These are phyloP conservation scores for Microdochium trichocladiopsis DNA, from an alignment of 2,329 filamentous ascomycete genomes.

Conservation along the genomic window DNA sequence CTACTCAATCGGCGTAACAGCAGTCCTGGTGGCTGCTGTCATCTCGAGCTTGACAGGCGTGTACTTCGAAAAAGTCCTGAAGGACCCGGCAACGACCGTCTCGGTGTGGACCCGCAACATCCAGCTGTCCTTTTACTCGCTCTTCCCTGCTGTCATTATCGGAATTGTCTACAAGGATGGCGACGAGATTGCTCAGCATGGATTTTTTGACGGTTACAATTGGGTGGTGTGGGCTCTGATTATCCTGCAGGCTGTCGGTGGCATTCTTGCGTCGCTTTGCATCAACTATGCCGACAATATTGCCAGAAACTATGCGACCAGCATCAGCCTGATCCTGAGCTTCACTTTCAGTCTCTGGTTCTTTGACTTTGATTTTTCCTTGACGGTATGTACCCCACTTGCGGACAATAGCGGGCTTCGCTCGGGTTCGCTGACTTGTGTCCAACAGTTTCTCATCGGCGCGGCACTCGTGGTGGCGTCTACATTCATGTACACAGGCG, in stretches of 20 bases:
- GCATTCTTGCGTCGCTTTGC: constrained; percentile 74
- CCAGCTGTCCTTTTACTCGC: constrained; percentile 87
- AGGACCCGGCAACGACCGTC: constrained; percentile 67
- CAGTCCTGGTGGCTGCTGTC: constrained; percentile 70
- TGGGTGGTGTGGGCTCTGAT: constrained; percentile 85
- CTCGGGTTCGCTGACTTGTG: too few species aligned
- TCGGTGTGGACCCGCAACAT: constrained; percentile 94
- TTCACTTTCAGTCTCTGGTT: constrained; percentile 80
- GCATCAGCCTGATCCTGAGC: constrained; percentile 83
- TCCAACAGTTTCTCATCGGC: constrained; percentile 68
- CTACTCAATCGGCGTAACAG: constrained; percentile 68
- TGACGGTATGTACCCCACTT: constrained; percentile 58
- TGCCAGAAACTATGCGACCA: constrained; percentile 88
- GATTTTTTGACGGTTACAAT: constrained; percentile 95
- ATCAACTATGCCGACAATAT: constrained; percentile 85
- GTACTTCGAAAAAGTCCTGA: constrained; percentile 86
- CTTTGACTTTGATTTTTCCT: constrained; percentile 71
- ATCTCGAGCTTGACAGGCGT: constrained; percentile 82
- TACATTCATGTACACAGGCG: constrained; percentile 77
- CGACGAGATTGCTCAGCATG: constrained; percentile 70
- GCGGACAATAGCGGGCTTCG: too few species aligned
- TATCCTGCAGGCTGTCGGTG: constrained; percentile 73
- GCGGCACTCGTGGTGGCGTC: constrained; percentile 72
- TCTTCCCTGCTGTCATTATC: constrained; percentile 81
- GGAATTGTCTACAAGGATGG: constrained; percentile 87